Conservation (phyloP, 495 filamentous ascomycete genomes). For the Aspergillus taichungensis region DNA sequence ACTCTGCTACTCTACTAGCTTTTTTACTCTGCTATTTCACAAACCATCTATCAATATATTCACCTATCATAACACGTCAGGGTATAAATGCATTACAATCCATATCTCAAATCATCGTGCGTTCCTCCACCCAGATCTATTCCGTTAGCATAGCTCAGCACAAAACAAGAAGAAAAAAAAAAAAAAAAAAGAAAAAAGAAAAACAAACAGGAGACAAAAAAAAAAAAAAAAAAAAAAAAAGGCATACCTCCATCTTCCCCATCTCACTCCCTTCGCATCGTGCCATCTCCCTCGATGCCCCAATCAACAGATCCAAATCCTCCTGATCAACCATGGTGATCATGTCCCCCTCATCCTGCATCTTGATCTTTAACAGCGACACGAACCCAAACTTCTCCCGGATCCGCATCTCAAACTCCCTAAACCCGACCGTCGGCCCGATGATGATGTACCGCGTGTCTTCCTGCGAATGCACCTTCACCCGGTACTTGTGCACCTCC, state of each 20-base stretch:
- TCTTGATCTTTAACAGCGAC: conserved; percentile 68
- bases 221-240: neutral
- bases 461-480: conserved; percentile 79
- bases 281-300: conserved; percentile 55
- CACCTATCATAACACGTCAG: conserved; percentile 3
- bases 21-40: too few species aligned
- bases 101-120: conserved; percentile 20
- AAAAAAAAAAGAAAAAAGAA: too few species aligned
- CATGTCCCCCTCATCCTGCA: conserved; percentile 83
- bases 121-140: conserved; percentile 62
- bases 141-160: conserved; percentile 3
- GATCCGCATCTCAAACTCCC: conserved; percentile 66
- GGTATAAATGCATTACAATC: conserved; percentile 10
- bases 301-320: conserved; percentile 81
- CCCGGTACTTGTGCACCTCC: conserved; percentile 56
- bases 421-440: conserved; percentile 58
- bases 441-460: conserved; percentile 96
- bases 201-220: too few species aligned
- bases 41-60: neutral
- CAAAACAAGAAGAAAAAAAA: too few species aligned
- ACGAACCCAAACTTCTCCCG: conserved; percentile 74
- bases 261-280: conserved; percentile 68
- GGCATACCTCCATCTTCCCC: conserved; percentile 91
- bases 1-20: too few species aligned
- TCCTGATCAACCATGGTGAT: conserved; percentile 96